Conservation (phyloP, 2,329 filamentous ascomycete genomes). For the Apiospora kogelbergensis region DNA sequence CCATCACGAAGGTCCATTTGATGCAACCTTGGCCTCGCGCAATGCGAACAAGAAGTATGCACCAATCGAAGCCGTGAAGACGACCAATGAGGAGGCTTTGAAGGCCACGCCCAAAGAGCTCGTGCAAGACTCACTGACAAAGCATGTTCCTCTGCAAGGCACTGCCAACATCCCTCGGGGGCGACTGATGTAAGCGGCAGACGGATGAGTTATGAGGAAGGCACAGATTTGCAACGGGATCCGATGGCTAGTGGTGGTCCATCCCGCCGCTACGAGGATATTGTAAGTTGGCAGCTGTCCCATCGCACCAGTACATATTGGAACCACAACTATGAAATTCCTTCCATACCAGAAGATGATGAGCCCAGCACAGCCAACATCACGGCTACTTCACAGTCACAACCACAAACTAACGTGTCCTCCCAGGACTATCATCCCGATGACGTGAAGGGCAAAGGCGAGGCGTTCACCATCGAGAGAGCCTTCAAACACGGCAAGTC, state of each 20-base stretch:
- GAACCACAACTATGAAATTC: not conserved
- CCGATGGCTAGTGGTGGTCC: constrained; percentile 65
- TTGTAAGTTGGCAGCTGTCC: constrained; percentile 57
- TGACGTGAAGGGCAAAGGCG: constrained; percentile 81
- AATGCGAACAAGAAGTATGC: constrained; percentile 65
- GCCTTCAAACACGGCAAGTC: constrained; percentile 60
- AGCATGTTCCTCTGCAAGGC: constrained; percentile 79
- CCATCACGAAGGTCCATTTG: constrained; percentile 89
- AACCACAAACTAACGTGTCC: not conserved
- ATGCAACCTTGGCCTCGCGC: constrained; percentile 73
- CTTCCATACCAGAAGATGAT: not conserved
- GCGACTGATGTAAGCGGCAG: constrained; percentile 66
- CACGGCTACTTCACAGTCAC: not conserved
- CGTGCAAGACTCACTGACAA: constrained; percentile 69
- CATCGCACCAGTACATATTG: not conserved
- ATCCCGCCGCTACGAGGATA: constrained; percentile 72
- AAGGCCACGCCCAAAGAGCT: constrained; percentile 79
- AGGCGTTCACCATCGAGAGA: constrained; percentile 70
- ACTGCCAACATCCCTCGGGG: constrained; percentile 75
- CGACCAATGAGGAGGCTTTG: constrained; percentile 74
- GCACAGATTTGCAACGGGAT: constrained; percentile 82
- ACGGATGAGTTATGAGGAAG: constrained; percentile 77
- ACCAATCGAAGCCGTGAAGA: constrained; percentile 74
- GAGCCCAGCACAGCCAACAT: not conserved
- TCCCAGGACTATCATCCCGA: constrained; percentile 66